A percentile compares a stretch with the other conserved stretches of the same genome.
Conservation (phyloP, 108 stramenopile genomes). For the Nannochloropsis salina region DNA sequence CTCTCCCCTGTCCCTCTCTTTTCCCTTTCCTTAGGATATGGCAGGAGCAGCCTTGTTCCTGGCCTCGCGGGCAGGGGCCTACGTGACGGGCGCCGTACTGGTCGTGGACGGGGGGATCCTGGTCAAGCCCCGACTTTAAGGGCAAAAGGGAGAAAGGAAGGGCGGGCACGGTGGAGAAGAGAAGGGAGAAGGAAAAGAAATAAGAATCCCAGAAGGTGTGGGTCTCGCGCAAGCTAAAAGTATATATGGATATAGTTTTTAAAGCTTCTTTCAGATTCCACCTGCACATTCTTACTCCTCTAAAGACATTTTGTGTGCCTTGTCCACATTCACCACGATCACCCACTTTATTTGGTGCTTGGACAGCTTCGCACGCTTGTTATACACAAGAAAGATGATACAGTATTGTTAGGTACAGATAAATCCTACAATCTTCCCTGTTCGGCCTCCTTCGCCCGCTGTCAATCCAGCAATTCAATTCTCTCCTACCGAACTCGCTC, state of each 20-base stretch:
- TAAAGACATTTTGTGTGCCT: too few relatives aligned
- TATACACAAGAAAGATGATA: too few relatives aligned
- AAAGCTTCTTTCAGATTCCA: too few relatives aligned
- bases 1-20: background rate
- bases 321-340: too few relatives aligned
- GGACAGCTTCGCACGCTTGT: too few relatives aligned
- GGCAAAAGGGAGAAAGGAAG: background rate
- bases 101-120: conserved; percentile 1
- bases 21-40: background rate
- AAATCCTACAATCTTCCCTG: too few relatives aligned
- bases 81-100: background rate
- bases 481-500: background rate
- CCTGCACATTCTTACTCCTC: too few relatives aligned
- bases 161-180: background rate
- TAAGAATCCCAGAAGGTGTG: background rate
- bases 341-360: too few relatives aligned
- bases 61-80: background rate
- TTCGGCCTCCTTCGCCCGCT: too few relatives aligned
- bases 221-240: too few relatives aligned
- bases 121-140: background rate
- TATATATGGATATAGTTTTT: too few relatives aligned
- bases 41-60: conserved; percentile 4
- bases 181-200: background rate
- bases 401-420: too few relatives aligned
- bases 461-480: background rate